These are phyloP conservation scores for Fusarium buxicola DNA, from an alignment of 2,329 filamentous ascomycete genomes.

Conservation along the genomic window DNA sequence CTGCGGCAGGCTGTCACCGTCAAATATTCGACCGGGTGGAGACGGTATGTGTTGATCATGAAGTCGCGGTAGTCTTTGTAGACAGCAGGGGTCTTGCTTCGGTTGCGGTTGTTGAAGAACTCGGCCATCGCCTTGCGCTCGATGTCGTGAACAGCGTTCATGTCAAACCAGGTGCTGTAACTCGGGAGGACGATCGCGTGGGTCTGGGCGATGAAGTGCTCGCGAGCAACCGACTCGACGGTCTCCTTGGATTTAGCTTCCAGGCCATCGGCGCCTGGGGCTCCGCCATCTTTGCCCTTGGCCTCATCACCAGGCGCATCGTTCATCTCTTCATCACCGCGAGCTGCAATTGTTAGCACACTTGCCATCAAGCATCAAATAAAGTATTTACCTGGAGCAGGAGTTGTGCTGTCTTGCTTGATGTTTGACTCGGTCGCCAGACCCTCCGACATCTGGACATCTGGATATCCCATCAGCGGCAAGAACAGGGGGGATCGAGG, in stretches of 20 bases:
- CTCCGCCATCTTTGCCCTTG: constrained; percentile 62
- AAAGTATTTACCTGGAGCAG: constrained; percentile 65
- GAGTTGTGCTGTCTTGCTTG: constrained; percentile 71
- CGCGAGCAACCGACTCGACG: constrained; percentile 86
- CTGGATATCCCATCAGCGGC: constrained; percentile 53
- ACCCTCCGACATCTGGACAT: constrained; percentile 72
- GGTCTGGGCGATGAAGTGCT: constrained; percentile 92
- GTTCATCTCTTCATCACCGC: constrained; percentile 85
- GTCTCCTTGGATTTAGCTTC: constrained; percentile 81
- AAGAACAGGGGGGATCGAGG: not conserved
- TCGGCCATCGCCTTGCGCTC: constrained; percentile 96
- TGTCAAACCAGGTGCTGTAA: constrained; percentile 99
- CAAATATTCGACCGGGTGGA: constrained; percentile 95
- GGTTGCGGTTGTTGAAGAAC: constrained; percentile 98
- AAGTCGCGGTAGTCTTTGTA: constrained; percentile 99
- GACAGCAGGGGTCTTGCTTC: constrained; percentile 95
- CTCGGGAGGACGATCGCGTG: constrained; percentile 97
- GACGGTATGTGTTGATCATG: constrained; percentile 98
- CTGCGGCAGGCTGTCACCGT: constrained; percentile 96
- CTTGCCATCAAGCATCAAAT: constrained; percentile 73
- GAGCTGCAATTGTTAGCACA: constrained; percentile 64
- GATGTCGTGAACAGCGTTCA: constrained; percentile 90
- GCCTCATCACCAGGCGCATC: constrained; percentile 67
- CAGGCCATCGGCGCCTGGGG: constrained; percentile 62
- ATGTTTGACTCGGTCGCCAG: constrained; percentile 60